These are phyloP conservation scores for Colletotrichum siamense DNA, from an alignment of 2,329 filamentous ascomycete genomes.

Conservation along the genomic window DNA sequence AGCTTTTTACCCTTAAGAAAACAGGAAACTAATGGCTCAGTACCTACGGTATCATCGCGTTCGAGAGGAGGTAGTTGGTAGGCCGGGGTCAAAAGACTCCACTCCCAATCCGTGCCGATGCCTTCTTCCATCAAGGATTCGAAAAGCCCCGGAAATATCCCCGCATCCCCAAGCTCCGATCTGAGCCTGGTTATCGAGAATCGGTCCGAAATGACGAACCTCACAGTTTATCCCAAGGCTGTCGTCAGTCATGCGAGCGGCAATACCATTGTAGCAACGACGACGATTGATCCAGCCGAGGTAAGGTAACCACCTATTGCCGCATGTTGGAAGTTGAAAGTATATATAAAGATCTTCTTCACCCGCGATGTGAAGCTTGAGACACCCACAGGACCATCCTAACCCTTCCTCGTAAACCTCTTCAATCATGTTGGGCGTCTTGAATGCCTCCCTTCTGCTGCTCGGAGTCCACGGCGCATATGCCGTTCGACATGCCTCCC, in stretches of 20 bases:
- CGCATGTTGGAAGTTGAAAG: neutral
- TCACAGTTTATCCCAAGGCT: rapidly evolving
- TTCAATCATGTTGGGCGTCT: neutral
- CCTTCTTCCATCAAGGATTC: neutral
- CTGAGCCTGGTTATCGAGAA: rapidly evolving
- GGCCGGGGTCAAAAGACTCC: rapidly evolving
- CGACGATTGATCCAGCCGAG: neutral
- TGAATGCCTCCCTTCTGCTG: neutral
- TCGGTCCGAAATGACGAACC: neutral
- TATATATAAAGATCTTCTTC: neutral
- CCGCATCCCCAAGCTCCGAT: neutral
- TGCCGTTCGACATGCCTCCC: neutral
- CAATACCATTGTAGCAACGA: neutral
- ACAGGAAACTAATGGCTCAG: rapidly evolving
- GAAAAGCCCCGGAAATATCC: neutral
- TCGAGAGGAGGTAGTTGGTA: neutral
- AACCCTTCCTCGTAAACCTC: neutral
- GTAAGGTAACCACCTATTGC: neutral
- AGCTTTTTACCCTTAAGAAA: rapidly evolving
- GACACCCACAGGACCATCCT: neutral
- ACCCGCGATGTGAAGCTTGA: rapidly evolving
- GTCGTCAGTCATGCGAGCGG: rapidly evolving
- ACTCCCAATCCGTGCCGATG: rapidly evolving
- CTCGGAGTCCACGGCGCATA: rapidly evolving
- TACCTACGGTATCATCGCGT: neutral